These are phyloP conservation scores for Penicillium olsonii DNA, from an alignment of 2,329 filamentous ascomycete species.

Conservation along the genomic window DNA sequence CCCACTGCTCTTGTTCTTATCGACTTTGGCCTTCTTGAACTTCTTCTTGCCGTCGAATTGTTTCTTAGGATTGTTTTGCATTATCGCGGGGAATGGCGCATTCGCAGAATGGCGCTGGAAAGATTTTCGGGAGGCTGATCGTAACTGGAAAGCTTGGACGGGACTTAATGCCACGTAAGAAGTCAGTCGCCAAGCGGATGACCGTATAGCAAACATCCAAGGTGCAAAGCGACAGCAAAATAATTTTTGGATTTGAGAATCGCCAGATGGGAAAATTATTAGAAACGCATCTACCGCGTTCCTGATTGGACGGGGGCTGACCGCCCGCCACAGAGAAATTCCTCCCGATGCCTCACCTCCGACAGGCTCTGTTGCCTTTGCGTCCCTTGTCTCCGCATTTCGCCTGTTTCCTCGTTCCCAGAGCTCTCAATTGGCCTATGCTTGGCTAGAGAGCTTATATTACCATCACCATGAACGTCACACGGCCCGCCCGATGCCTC, in stretches of 20 bases:
- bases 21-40: constrained; percentile 54
- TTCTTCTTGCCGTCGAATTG: constrained; percentile 26
- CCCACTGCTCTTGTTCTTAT: constrained; percentile 63
- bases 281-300: constrained; percentile 22
- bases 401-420: constrained; percentile 8
- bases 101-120: constrained; percentile 8
- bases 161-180: neutral
- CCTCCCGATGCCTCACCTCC: constrained; percentile 22
- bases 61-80: constrained; percentile 31
- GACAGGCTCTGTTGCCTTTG: constrained; percentile 16
- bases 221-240: constrained; percentile 12
- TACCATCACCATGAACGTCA: constrained; percentile 49
- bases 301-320: constrained; percentile 24
- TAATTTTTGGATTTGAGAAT: constrained; percentile 16
- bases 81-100: constrained; percentile 27
- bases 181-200: constrained; percentile 13
- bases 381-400: constrained; percentile 15
- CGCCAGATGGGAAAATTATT: constrained; percentile 25
- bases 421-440: constrained; percentile 24
- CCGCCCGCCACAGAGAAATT: constrained; percentile 32
- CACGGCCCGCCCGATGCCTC: constrained; percentile 52
- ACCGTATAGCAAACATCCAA: constrained; percentile 23
- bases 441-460: constrained; percentile 32
- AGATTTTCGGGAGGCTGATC: constrained; percentile 9
- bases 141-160: constrained; percentile 6